Conservation (phyloP, 345 rosid species). For the Jatropha curcas region DNA sequence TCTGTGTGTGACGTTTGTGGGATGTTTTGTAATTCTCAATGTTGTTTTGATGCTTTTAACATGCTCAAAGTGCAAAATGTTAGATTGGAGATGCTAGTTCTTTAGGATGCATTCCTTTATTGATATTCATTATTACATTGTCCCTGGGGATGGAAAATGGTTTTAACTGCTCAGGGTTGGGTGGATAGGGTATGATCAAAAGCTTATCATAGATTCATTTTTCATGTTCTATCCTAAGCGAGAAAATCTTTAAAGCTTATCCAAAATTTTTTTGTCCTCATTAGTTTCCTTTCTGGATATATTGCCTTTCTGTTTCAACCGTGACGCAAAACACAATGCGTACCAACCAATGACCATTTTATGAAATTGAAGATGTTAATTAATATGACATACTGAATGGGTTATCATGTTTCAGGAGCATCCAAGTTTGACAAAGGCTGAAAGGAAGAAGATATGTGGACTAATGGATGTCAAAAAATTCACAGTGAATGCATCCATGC, state of each 20-base stretch:
- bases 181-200: not conserved
- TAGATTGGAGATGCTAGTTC: not conserved
- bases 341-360: no score
- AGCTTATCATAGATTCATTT: not conserved
- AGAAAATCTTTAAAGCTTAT: not conserved
- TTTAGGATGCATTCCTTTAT: no score
- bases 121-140: not conserved
- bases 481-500: conserved; percentile 66
- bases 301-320: not conserved
- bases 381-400: not conserved
- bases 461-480: conserved; percentile 83
- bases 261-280: no score
- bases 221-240: not conserved
- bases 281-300: not conserved
- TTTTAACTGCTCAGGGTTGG: no score
- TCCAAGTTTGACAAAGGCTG: conserved; percentile 59
- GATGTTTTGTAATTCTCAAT: not conserved
- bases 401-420: conserved; percentile 64
- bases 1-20: not conserved
- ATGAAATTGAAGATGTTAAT: not conserved
- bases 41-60: not conserved
- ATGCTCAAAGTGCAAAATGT: not conserved
- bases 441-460: conserved; percentile 70
- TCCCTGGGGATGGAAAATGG: not conserved
- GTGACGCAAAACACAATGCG: no score